These are phyloP conservation scores for Blastosporella zonata DNA, from an alignment of 1,284 basidiomycete species.

Conservation along the genomic window DNA sequence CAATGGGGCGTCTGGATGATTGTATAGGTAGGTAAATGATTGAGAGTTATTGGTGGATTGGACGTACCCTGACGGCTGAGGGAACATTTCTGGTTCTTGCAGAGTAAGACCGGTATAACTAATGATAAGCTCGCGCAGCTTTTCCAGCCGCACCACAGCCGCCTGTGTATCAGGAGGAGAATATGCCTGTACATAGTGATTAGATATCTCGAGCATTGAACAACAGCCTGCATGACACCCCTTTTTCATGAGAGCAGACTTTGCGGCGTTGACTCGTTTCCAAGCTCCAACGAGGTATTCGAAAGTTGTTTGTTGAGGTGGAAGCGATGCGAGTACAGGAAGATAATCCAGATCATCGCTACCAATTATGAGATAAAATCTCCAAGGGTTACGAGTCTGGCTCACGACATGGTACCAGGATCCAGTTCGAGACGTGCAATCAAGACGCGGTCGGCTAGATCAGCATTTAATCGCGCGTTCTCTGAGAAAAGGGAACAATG, in stretches of 20 bases:
- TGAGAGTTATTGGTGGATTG: background rate
- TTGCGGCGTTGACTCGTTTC: constrained; percentile 73
- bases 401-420: constrained; percentile 70
- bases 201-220: background rate
- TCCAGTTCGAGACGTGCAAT: constrained; percentile 88
- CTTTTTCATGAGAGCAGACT: constrained; percentile 58
- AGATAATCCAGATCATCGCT: constrained; percentile 84
- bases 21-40: constrained; percentile 14
- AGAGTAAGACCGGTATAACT: constrained; percentile 90
- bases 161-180: constrained; percentile 58
- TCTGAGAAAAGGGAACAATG: constrained; percentile 24
- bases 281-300: constrained; percentile 92
- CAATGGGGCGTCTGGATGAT: constrained; percentile 56
- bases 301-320: constrained; percentile 78
- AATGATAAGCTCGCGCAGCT: constrained; percentile 76
- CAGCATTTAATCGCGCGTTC: constrained; percentile 44
- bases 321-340: constrained; percentile 76
- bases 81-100: constrained; percentile 94
- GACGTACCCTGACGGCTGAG: constrained; percentile 74
- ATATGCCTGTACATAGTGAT: constrained; percentile 45
- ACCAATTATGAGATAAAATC: constrained; percentile 7
- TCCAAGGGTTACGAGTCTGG: constrained; percentile 17
- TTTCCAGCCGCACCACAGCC: constrained; percentile 66
- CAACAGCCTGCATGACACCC: constrained; percentile 30
- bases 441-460: constrained; percentile 77